Percentiles rank a stretch among this genome's conserved stretches.
Evolutionary conservation across 2,329 filamentous ascomycete genomes (phyloP).

Genomic region (Aspergillus glaucus): DNA sequence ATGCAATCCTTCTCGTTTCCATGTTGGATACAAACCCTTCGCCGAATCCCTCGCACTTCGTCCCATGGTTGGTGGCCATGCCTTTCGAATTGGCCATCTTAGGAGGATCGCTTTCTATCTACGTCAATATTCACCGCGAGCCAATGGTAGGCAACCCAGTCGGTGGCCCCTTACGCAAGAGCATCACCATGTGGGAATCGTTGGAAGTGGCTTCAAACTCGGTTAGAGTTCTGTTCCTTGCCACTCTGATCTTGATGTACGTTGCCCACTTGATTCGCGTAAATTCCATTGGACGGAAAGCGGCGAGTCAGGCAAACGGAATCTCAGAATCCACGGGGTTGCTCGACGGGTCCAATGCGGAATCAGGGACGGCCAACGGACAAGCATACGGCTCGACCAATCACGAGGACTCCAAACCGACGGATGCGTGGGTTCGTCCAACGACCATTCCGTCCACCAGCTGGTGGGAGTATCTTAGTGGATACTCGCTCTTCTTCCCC

Average conservation of each 20-base stretch:
- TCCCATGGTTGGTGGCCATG: constrained; percentile 71
- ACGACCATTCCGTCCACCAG: constrained; percentile 77
- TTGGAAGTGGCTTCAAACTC: constrained; percentile 51
- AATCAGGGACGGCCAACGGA: constrained; percentile 45
- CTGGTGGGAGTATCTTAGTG: constrained; percentile 93
- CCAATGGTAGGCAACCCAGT: constrained; percentile 46
- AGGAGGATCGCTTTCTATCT: constrained; percentile 60
- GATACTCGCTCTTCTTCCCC: constrained; percentile 89
- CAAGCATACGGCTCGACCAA: constrained; percentile 46
- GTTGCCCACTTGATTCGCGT: constrained; percentile 43
- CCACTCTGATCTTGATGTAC: constrained; percentile 57
- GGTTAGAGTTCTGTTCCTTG: constrained; percentile 61
- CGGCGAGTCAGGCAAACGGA: constrained; percentile 24
- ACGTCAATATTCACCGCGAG: constrained; percentile 62
- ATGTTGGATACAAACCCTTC: constrained; percentile 77
- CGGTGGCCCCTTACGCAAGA: constrained; percentile 36
- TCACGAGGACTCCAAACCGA: constrained; percentile 38
- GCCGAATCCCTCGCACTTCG: constrained; percentile 71
- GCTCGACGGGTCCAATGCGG: constrained; percentile 33
- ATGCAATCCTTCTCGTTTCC: constrained; percentile 77
- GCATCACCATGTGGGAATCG: constrained; percentile 39
- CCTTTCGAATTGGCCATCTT: constrained; percentile 68
- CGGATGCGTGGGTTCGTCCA: constrained; percentile 81
- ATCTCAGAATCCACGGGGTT: constrained; percentile 39
- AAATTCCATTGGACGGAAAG: constrained; percentile 33